Evolutionary conservation across 495 filamentous ascomycete species (phyloP).

Genomic region (Hypoxylon subgilvum): DNA sequence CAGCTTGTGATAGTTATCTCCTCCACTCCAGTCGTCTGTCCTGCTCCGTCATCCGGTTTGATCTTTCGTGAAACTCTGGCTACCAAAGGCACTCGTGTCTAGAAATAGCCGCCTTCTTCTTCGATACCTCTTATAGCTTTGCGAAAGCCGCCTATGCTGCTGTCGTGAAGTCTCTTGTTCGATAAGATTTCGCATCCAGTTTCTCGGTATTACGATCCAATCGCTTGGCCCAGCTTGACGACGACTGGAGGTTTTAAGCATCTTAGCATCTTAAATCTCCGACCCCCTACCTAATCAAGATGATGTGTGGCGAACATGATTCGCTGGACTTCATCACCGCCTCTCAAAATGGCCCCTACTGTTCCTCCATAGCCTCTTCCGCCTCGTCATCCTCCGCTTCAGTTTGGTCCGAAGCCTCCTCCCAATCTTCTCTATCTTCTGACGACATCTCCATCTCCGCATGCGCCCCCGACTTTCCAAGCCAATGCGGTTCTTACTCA

Average conservation of each 20-base stretch:
- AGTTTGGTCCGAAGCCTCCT: conserved; percentile 77
- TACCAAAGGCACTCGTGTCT: conserved; percentile 50
- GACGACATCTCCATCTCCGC: conserved; percentile 58
- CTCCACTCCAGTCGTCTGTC: conserved; percentile 63
- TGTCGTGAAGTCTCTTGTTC: conserved; percentile 47
- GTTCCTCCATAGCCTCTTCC: conserved; percentile 70
- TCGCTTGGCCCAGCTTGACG: conserved; percentile 59
- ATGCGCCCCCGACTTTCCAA: conserved; percentile 46
- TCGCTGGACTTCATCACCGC: conserved; percentile 52
- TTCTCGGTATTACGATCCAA: conserved; percentile 51
- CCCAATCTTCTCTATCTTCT: conserved; percentile 65
- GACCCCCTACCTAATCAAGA: conserved; percentile 51
- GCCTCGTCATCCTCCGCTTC: conserved; percentile 77
- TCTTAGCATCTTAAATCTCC: conserved; percentile 37
- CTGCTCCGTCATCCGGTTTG: conserved; percentile 61
- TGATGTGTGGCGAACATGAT: conserved; percentile 56
- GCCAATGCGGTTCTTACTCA: conserved; percentile 50
- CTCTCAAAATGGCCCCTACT: conserved; percentile 64
- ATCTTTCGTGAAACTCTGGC: conserved; percentile 58
- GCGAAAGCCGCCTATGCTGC: conserved; percentile 37
- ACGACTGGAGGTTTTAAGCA: conserved; percentile 64
- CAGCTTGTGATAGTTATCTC: conserved; percentile 51
- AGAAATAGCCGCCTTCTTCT: conserved; percentile 49
- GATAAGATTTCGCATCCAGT: conserved; percentile 51
- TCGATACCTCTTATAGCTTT: conserved; percentile 48